A percentile compares a stretch with the other conserved stretches of the same genome.
Conservation (phyloP, 2,329 filamentous ascomycete genomes). For the Bipolaris victoriae region DNA sequence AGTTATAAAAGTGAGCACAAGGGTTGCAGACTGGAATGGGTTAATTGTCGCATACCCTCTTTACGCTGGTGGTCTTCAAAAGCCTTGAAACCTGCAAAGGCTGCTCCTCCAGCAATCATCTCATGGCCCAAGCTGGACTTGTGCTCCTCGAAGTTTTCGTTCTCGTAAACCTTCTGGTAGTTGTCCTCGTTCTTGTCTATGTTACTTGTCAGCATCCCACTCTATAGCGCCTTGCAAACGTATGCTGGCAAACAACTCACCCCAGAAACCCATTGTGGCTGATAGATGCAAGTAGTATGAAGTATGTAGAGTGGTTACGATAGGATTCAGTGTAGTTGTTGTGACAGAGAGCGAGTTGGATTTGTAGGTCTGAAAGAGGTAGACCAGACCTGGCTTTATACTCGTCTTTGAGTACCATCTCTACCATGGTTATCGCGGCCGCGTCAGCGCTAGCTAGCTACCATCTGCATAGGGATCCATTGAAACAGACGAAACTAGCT, state of each 20-base stretch:
- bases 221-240: not conserved
- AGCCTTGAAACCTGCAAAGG: slow-evolving; percentile 80
- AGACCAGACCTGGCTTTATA: slow-evolving; percentile 20
- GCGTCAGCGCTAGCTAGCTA: slow-evolving; percentile 19
- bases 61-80: slow-evolving; percentile 77
- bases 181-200: slow-evolving; percentile 60
- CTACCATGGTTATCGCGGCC: slow-evolving; percentile 5
- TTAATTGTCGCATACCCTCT: slow-evolving; percentile 59
- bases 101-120: slow-evolving; percentile 74
- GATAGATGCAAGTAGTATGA: not conserved
- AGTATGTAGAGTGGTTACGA: not conserved
- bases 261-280: slow-evolving; percentile 53
- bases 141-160: slow-evolving; percentile 56
- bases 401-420: slow-evolving; percentile 1
- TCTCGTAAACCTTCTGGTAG: slow-evolving; percentile 62
- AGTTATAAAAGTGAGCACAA: slow-evolving; percentile 3
- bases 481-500: slow-evolving; percentile 13
- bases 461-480: not conserved
- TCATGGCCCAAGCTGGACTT: slow-evolving; percentile 74
- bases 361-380: not conserved
- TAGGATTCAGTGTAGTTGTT: not conserved
- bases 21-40: not conserved
- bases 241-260: slow-evolving; percentile 25
- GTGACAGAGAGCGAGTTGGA: not conserved
- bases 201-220: slow-evolving; percentile 3